phyloP scores from a whole-genome alignment of 805 yeast species.

The Barnettozyma sucrosica region DNA sequence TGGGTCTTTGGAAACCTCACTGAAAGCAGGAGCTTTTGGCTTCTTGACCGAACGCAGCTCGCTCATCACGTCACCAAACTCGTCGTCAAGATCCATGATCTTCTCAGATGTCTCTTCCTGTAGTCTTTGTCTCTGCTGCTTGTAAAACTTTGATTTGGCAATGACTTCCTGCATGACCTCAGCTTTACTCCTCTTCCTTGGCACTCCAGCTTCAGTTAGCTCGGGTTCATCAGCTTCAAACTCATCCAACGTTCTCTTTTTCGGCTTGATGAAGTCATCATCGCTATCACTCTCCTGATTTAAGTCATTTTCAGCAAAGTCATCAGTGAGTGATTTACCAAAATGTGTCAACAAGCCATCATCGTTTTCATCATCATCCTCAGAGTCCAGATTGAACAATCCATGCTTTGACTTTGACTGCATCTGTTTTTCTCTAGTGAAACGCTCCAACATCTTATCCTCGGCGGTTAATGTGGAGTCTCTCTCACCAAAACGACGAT shows the following conservation, averaged over 20 bases:
- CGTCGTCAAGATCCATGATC: conserved; percentile 65
- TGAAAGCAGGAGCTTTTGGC: conserved; percentile 22
- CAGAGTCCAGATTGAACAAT: conserved; percentile 62
- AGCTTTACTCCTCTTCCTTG: conserved; percentile 69
- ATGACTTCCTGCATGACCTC: conserved; percentile 84
- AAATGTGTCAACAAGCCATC: conserved; percentile 59
- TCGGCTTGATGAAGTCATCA: conserved; percentile 29
- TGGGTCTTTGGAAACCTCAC: conserved; percentile 30
- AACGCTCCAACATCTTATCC: conserved; percentile 92
- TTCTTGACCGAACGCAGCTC: conserved; percentile 36
- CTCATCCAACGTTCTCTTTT: conserved; percentile 27
- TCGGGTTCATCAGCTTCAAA: conserved; percentile 30
- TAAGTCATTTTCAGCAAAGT: conserved; percentile 43
- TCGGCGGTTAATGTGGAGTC: conserved; percentile 69
- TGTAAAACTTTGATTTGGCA: conserved; percentile 74
- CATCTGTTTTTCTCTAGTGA: conserved; percentile 75
- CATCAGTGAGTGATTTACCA: conserved; percentile 63
- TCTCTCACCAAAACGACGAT: conserved; percentile 89
- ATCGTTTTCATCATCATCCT: conserved; percentile 40
- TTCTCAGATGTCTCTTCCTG: conserved; percentile 55
- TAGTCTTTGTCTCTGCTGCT: conserved; percentile 65
- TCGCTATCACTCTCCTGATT: conserved; percentile 33
- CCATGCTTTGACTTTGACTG: conserved; percentile 46
- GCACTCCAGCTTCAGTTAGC: conserved; percentile 40
- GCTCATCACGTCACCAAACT: conserved; percentile 63